Conservation (phyloP, 164 flowering plant genomes). For the Piper betle region DNA sequence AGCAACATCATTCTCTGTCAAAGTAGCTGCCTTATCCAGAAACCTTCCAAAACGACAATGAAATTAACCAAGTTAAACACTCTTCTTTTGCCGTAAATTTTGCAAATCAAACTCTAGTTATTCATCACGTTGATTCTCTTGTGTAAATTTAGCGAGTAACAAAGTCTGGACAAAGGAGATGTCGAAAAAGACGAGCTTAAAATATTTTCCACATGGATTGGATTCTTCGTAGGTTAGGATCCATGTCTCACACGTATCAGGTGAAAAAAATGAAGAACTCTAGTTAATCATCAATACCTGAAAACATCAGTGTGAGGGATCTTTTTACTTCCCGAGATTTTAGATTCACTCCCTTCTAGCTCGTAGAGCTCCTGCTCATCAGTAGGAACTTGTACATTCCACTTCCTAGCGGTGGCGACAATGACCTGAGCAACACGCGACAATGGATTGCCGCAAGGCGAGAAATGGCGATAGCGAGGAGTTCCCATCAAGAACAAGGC, state of each 20-base stretch:
- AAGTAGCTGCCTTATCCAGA: conserved; percentile 83
- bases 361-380: conserved; percentile 40
- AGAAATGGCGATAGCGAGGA: conserved; percentile 34
- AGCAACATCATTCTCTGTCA: conserved; percentile 29
- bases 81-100: neutral
- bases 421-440: conserved; percentile 75
- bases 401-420: conserved; percentile 44
- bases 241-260: too few species aligned
- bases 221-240: too few species aligned
- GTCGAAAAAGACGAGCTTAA: too few species aligned
- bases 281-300: conserved; percentile 11
- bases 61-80: neutral
- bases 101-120: too few species aligned
- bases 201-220: too few species aligned
- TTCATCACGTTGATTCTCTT: too few species aligned
- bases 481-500: conserved; percentile 31
- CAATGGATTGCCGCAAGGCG: conserved; percentile 69
- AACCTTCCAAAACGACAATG: conserved; percentile 21
- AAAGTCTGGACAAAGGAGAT: too few species aligned
- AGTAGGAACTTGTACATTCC: conserved; percentile 21
- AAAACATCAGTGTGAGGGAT: conserved; percentile 54
- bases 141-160: too few species aligned
- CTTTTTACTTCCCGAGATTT: conserved; percentile 69
- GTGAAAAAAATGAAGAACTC: too few species aligned
- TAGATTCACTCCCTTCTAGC: conserved; percentile 54